These are phyloP conservation scores for Xerocomus nothofagi DNA, from an alignment of 1,284 basidiomycete species.

Conservation along the genomic window DNA sequence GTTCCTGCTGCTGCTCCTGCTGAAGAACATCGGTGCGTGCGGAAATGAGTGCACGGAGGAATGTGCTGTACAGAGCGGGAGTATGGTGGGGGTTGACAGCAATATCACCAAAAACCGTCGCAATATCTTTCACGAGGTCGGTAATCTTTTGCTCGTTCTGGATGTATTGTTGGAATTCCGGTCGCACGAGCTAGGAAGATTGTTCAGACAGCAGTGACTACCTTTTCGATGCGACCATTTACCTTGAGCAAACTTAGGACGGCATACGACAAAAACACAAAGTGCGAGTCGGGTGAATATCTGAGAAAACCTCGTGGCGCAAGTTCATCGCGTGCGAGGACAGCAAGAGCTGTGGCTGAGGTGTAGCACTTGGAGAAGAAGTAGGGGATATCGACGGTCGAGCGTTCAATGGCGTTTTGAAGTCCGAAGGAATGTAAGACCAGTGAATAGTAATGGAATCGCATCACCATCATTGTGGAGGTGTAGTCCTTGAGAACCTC, in stretches of 20 bases:
- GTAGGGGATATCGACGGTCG: constrained; percentile 74
- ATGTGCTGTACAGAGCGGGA: constrained; percentile 82
- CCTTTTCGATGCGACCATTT: constrained; percentile 21
- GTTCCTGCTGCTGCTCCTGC: constrained; percentile 17
- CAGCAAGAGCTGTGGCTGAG: constrained; percentile 68
- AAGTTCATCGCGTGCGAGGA: constrained; percentile 73
- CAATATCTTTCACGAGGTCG: constrained; percentile 76
- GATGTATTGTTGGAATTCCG: constrained; percentile 76
- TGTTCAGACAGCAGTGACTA: constrained; percentile 8
- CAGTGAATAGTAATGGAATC: constrained; percentile 82
- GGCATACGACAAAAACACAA: constrained; percentile 88
- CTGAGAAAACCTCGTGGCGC: constrained; percentile 75
- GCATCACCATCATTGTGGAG: constrained; percentile 65
- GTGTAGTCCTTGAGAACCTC: constrained; percentile 47
- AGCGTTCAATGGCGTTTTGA: constrained; percentile 86
- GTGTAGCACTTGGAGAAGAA: constrained; percentile 85
- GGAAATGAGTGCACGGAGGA: constrained; percentile 77
- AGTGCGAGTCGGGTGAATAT: constrained; percentile 90
- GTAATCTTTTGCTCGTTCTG: constrained; percentile 74
- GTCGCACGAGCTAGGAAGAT: constrained; percentile 64
- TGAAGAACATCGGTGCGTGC: constrained; percentile 50
- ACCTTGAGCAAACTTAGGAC: constrained; percentile 88
- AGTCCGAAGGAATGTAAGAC: constrained; percentile 94
- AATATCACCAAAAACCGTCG: constrained; percentile 72
- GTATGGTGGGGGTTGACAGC: constrained; percentile 79